Evolutionary conservation across 768 basidiomycete genomes (phyloP).

Genomic region (Leccinum uliginosum): DNA sequence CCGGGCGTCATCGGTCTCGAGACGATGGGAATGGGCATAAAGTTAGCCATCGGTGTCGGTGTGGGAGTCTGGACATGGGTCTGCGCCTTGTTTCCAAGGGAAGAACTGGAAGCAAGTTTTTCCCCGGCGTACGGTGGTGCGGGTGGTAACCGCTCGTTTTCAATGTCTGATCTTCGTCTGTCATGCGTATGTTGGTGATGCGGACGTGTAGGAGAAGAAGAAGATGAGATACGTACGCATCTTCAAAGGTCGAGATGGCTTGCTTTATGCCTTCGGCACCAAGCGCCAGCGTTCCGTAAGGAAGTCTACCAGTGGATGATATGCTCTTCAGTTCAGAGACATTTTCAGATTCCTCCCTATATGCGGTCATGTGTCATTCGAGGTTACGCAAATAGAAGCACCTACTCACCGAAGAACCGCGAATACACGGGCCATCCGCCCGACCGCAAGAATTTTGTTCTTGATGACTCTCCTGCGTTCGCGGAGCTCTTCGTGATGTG

Average conservation of each 20-base stretch:
- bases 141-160: conserved; percentile 27
- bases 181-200: background rate
- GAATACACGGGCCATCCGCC: conserved; percentile 65
- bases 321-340: conserved; percentile 70
- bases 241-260: conserved; percentile 62
- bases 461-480: conserved; percentile 58
- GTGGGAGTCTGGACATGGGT: conserved; percentile 1
- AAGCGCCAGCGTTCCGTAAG: conserved; percentile 51
- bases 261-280: conserved; percentile 72
- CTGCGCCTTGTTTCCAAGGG: conserved; percentile 2
- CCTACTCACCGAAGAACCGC: conserved; percentile 53
- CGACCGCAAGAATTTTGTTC: conserved; percentile 70
- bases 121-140: conserved; percentile 23
- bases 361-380: background rate
- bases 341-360: conserved; percentile 60
- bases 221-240: conserved; percentile 47
- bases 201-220: background rate
- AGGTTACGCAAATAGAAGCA: background rate
- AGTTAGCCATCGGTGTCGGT: background rate
- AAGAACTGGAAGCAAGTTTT: background rate
- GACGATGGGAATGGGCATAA: background rate
- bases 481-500: conserved; percentile 25
- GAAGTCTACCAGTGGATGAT: conserved; percentile 44
- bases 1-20: conserved; percentile 14
- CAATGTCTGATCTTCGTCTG: conserved; percentile 26